Evolutionary conservation across 495 filamentous ascomycete species (phyloP), one percentile per base, ranked within the genome.

Genomic region (Amniculicola lignicola): DNA sequence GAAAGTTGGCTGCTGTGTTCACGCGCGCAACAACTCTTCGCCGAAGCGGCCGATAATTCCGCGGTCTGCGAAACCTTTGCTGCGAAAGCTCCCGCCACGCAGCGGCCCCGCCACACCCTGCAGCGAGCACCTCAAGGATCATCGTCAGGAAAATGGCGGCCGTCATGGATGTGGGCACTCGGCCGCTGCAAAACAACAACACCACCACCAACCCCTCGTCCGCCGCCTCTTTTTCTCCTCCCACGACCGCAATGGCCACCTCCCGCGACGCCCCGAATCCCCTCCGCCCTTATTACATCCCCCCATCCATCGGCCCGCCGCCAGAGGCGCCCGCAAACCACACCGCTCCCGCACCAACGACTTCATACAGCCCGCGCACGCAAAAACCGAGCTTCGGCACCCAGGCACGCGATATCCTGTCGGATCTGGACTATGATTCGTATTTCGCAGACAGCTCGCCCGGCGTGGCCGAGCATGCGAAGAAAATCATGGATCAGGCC

Each of bases 261-360:
- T 72, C 74, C 61, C 72, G 72, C 64, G 79, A 81, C 62, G 82
- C 81, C 59, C 86, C 87, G 51, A 97, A 98, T 71, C 93, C 93
- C 52, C 77, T 97, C 39, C 80, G 93, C 56, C 93, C 93, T 0
- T 98, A 98, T 72, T 96, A 98, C 72, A 82, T 89, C 60, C 90
- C 92, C 18, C 89, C 90, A 3, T 81, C 88, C 2, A 82, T 90
- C 50, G 82, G 86, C 22, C 77, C 82, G 15, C 61, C 66, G 10
- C 56, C 67, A 11, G 59, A 67, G 27, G 12, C 53, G 9, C 27
- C 60, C 16, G 36, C 55, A 22, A 59, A 55, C 24, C 33, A 50
- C 25, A 51, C 53, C 9, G 38, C 55, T 49, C 24, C 66, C 9
- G 28, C 63, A 40, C n/a, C 27, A 23, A 29, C 49, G 16, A 36